These are phyloP conservation scores for Suhomyces sp. DNA, from an alignment of 805 yeast genomes.

Conservation along the genomic window DNA sequence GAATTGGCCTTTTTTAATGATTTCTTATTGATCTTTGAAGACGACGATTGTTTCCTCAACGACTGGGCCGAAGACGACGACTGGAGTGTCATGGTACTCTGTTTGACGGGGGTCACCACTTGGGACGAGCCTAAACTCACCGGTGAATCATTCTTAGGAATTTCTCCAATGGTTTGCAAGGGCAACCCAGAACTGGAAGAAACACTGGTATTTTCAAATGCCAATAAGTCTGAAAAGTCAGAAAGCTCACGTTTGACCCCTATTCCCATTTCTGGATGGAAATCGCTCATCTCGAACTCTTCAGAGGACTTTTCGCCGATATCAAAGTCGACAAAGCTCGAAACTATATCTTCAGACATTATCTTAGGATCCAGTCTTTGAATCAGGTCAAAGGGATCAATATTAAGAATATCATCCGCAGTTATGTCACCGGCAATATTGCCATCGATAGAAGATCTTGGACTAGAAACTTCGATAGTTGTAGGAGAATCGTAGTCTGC, in stretches of 20 bases:
- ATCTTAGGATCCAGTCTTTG: not conserved
- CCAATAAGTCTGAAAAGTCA: too few relatives aligned
- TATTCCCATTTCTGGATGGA: too few relatives aligned
- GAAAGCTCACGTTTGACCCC: too few relatives aligned
- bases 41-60: constrained; percentile 9
- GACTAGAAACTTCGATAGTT: constrained; percentile 13
- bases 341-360: constrained; percentile 2
- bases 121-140: too few relatives aligned
- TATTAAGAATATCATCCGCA: constrained; percentile 12
- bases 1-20: constrained; percentile 13
- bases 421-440: constrained; percentile 5
- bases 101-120: too few relatives aligned
- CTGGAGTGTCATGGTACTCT: too few relatives aligned
- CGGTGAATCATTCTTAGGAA: too few relatives aligned
- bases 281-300: constrained; percentile 1
- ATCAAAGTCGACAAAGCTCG: constrained; percentile 5
- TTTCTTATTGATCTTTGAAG: constrained; percentile 13
- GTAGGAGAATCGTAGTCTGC: constrained; percentile 13
- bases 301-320: constrained; percentile 9
- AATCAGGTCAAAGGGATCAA: constrained; percentile 11
- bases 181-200: too few relatives aligned
- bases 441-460: constrained; percentile 5
- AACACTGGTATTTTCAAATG: too few relatives aligned
- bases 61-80: not conserved
- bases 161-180: too few relatives aligned